Evolutionary conservation across 257 asterid genomes (phyloP), one percentile per base, ranked within the genome.

Genomic region (Paulownia fortunei): DNA sequence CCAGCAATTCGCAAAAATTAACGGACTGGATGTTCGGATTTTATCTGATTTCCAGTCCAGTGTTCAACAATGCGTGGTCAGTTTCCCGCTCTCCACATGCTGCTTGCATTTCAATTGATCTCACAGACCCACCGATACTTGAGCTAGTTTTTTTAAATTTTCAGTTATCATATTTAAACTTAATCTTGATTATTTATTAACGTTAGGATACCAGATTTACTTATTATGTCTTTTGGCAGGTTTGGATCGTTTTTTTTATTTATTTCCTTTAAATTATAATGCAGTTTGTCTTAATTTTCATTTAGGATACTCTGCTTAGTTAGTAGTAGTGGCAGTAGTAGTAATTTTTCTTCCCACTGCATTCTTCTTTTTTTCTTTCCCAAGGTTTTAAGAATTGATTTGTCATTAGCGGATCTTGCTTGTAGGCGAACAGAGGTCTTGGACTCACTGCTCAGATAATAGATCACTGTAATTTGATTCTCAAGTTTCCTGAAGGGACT

Each of bases 401-500:
- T 69, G 49, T 74, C 55, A 55, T 76, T 72, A 46, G 76, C n/a
- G 23, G 44, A 42, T 65, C 79, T 80, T 84, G 59, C 71, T 82
- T 88, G 83, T 84, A 96, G 98, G 99, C 94, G 54, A 89, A 92
- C 86, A 86, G 95, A 85, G 99, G 98, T 41, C 90, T 93, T 44
- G 99, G 99, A 70, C 97, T 96, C 78, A 92, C 92, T 59, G 97
- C 98, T 77, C 88, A 88, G 65, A 89, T 92, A 46, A 77, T 96
- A 73, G 99, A 96, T 77, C 98, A 93, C 73, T 93, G 99, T 81
- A 96, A 93, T 80, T 72, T 96, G 74, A 81, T 92, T 68, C 97
- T 96, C 84, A 91, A 96, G 89, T 96, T 96, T 79, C 98, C 99
- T 15, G 51, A 84, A 83, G 98, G 97, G 81, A 96, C 99, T 69